Conservation (phyloP, 768 basidiomycete species). For the Strobilomyces confusus region DNA sequence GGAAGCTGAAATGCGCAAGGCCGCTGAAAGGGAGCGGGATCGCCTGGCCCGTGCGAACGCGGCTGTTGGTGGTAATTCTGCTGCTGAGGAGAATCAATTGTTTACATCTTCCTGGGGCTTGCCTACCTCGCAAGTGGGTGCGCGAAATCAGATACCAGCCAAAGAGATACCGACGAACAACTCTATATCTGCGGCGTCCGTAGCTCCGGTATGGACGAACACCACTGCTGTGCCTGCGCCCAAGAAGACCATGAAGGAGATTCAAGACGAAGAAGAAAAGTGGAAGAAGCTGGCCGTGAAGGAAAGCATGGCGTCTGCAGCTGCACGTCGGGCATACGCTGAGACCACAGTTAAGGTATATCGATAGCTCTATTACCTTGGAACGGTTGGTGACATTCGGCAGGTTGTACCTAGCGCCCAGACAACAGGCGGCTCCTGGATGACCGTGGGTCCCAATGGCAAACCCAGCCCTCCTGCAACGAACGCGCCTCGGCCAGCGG, state of each 20-base stretch:
- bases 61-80: conserved; percentile 32
- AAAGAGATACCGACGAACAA: conserved; percentile 39
- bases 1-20: conserved; percentile 73
- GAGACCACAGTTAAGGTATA: conserved; percentile 73
- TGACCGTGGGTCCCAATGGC: conserved; percentile 79
- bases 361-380: neutral
- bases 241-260: conserved; percentile 98
- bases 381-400: conserved; percentile 3
- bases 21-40: conserved; percentile 68
- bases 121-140: conserved; percentile 76
- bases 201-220: conserved; percentile 70
- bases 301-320: conserved; percentile 53
- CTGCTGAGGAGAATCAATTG: conserved; percentile 52
- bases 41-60: conserved; percentile 46
- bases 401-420: conserved; percentile 31
- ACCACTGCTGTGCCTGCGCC: conserved; percentile 46
- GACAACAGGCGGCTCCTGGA: conserved; percentile 65
- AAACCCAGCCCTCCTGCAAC: conserved; percentile 40
- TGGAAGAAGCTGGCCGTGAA: conserved; percentile 66
- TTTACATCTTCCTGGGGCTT: conserved; percentile 82
- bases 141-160: conserved; percentile 35
- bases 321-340: conserved; percentile 69
- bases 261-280: conserved; percentile 94
- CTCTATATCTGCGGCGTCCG: conserved; percentile 29
- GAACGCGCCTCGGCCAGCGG: conserved; percentile 34